These are phyloP conservation scores for Ascomycota sp. DNA, from an alignment of 2,329 filamentous ascomycete genomes.

Conservation along the genomic window DNA sequence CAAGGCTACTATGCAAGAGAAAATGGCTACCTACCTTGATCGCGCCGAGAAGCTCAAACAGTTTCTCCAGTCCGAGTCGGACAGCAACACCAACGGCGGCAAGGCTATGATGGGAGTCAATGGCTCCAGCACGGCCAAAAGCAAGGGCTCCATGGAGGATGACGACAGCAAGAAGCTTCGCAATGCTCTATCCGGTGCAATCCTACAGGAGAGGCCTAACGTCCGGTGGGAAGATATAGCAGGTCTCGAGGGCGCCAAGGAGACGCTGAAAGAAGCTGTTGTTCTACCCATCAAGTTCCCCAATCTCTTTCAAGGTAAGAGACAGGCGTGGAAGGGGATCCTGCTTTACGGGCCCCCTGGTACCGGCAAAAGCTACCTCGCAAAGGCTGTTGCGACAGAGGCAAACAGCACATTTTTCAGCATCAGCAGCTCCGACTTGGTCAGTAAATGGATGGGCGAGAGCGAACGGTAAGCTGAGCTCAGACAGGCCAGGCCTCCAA, in stretches of 20 bases:
- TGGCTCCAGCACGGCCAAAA: slow-evolving; percentile 39
- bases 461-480: slow-evolving; percentile 52
- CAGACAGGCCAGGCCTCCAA: no score
- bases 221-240: slow-evolving; percentile 97
- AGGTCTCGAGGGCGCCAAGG: slow-evolving; percentile 79
- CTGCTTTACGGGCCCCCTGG: slow-evolving; percentile 86
- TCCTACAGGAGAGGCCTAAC: slow-evolving; percentile 85
- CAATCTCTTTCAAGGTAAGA: slow-evolving; percentile 82
- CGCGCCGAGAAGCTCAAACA: slow-evolving; percentile 93
- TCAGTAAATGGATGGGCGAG: slow-evolving; percentile 99
- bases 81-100: slow-evolving; percentile 44
- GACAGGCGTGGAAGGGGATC: slow-evolving; percentile 96
- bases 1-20: slow-evolving; percentile 91
- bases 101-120: slow-evolving; percentile 44
- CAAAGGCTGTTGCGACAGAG: slow-evolving; percentile 92
- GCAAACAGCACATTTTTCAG: slow-evolving; percentile 99
- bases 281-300: slow-evolving; percentile 97
- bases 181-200: slow-evolving; percentile 73
- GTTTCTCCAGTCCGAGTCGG: slow-evolving; percentile 56
- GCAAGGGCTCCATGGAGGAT: slow-evolving; percentile 47
- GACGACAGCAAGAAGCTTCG: slow-evolving; percentile 89
- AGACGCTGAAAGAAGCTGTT: slow-evolving; percentile 92
- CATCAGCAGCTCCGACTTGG: slow-evolving; percentile 86
- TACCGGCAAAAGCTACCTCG: slow-evolving; percentile 91
- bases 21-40: slow-evolving; percentile 94